These are phyloP conservation scores for Tricholoma hemisulphureum DNA, from an alignment of 768 basidiomycete species.

Conservation along the genomic window DNA sequence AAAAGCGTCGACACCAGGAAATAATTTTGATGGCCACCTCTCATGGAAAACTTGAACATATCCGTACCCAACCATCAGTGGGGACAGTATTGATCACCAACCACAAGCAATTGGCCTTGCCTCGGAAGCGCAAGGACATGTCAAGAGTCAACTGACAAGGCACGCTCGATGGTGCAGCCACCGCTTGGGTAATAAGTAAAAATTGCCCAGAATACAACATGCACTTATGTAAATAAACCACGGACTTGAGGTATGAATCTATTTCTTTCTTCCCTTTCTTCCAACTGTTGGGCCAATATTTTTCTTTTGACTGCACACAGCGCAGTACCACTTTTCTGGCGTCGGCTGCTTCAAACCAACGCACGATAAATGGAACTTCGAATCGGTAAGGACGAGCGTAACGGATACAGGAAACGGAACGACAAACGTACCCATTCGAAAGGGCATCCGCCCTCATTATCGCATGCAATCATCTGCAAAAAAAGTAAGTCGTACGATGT, in stretches of 20 bases:
- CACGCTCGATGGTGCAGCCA: no score
- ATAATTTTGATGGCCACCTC: no score
- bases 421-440: conserved; percentile 64
- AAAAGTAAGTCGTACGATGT: background rate
- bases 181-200: conserved; percentile 22
- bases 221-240: no score
- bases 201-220: background rate
- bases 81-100: no score
- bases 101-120: no score
- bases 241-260: background rate
- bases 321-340: conserved; percentile 57
- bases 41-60: no score
- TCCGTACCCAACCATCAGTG: no score
- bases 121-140: no score
- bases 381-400: background rate
- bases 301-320: conserved; percentile 37
- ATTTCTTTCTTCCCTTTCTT: conserved; percentile 25
- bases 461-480: conserved; percentile 67
- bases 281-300: conserved; percentile 23
- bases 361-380: conserved; percentile 61
- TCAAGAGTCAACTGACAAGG: no score
- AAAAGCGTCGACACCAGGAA: no score
- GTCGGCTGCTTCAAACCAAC: conserved; percentile 51
- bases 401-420: background rate
- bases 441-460: conserved; percentile 60